A percentile compares a stretch with the other conserved stretches of the same genome.
Conservation (phyloP, 1,284 basidiomycete genomes). For the Naganishia liquefaciens region DNA sequence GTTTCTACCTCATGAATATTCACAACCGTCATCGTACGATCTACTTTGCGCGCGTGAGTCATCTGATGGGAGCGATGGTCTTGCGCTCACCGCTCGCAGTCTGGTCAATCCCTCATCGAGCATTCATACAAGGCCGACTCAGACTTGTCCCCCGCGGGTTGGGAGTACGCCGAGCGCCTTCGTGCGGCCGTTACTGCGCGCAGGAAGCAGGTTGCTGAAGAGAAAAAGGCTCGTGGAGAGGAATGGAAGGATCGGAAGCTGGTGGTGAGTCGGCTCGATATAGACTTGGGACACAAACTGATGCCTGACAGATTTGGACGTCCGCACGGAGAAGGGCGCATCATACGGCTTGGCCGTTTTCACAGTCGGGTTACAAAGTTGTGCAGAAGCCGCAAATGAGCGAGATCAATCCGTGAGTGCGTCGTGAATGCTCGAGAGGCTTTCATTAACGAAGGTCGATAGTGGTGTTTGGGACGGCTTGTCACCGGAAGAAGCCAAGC, state of each 20-base stretch:
- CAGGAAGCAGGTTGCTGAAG: slow-evolving; percentile 55
- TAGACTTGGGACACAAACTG: neutral
- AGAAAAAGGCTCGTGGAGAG: slow-evolving; percentile 54
- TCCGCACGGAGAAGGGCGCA: slow-evolving; percentile 88
- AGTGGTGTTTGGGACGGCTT: slow-evolving; percentile 90
- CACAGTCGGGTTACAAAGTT: slow-evolving; percentile 70
- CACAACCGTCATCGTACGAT: slow-evolving; percentile 88
- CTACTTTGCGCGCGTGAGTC: slow-evolving; percentile 82
- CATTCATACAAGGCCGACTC: slow-evolving; percentile 99
- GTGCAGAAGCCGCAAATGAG: slow-evolving; percentile 93
- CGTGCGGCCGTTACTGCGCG: slow-evolving; percentile 81
- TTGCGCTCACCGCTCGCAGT: slow-evolving; percentile 57
- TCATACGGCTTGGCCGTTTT: slow-evolving; percentile 94
- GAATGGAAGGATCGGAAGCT: slow-evolving; percentile 55
- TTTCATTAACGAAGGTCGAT: neutral
- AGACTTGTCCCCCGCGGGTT: slow-evolving; percentile 88
- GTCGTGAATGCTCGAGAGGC: slow-evolving; percentile 31
- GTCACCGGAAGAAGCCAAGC: slow-evolving; percentile 82
- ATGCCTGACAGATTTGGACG: slow-evolving; percentile 78
- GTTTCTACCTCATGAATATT: slow-evolving; percentile 90
- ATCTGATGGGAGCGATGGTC: neutral
- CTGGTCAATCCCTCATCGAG: slow-evolving; percentile 92
- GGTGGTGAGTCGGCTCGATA: slow-evolving; percentile 61
- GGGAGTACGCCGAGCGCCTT: slow-evolving; percentile 87
- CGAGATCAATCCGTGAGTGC: slow-evolving; percentile 82